Base-by-base conservation (phyloP, 192 early-diverging fungal genomes). In the Rhizoclosmatium sp. region DNA sequence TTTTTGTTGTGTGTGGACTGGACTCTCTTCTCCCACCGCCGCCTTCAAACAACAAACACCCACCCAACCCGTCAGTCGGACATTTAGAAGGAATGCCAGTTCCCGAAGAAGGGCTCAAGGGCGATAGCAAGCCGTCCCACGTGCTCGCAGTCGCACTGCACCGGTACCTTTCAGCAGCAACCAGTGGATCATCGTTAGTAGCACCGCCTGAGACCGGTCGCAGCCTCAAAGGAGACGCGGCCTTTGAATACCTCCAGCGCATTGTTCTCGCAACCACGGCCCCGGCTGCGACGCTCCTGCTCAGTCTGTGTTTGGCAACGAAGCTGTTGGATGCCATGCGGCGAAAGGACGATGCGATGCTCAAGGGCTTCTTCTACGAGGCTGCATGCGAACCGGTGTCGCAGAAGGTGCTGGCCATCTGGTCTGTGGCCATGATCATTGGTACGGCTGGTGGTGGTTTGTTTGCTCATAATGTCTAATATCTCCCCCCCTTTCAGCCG, bases 221-320 rank as follows among this genome's bases (percentile, higher is more conserved):
- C 31, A 31, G 31, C 31, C 31, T 31, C 0, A 31, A 31, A 31
- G 31, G 31, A 31, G 31, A 76, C 64, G 10, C 75, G 5, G 75
- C 75, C 19, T 76, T 65, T 45, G 75, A 76, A 12, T 76, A 76
- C 75, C 65, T 76, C 64, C 64, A 66, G 12, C 75, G 75, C 49
- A 76, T 76, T 48, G 51, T 67, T 4, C 46, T 62, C 10, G 75
- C 75, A 4, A 76, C 75, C 21, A 66, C 64, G 14, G 75, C 75
- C 4, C 75, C 75, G 12, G n/a, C 65, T 5, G 61, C 75, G 16
- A 76, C 75, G 5, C 61, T 76, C 31, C 16, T 66, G 19, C 46
- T 76, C 19, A 66, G 62, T 4, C 49, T 76, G 46, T 10, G 65
- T 1, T 47, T 49, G 31, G 51, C 75, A 31, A 23, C 12, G 16